Evolutionary conservation across 768 basidiomycete genomes (phyloP).

Genomic region (Collybia sp.): DNA sequence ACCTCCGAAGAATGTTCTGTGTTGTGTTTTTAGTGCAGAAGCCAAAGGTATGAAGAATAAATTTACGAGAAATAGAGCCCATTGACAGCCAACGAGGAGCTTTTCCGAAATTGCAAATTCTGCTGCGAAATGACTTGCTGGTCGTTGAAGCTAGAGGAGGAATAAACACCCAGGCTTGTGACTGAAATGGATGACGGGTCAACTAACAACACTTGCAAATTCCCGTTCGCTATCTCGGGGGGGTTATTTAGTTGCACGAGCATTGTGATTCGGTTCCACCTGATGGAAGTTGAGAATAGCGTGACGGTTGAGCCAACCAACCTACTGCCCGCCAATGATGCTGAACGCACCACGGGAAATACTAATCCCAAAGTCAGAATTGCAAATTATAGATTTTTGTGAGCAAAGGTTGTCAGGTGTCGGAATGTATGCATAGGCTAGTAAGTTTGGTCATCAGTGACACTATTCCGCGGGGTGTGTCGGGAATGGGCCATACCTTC

Average conservation of each 20-base stretch:
- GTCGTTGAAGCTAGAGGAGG: constrained; percentile 57
- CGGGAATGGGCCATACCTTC: constrained; percentile 48
- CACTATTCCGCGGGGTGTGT: too few species aligned
- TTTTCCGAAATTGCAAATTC: constrained; percentile 61
- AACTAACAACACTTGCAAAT: constrained; percentile 38
- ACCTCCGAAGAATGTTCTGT: constrained; percentile 82
- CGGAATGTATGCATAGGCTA: constrained; percentile 82
- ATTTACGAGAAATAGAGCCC: constrained; percentile 80
- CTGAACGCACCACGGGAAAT: constrained; percentile 62
- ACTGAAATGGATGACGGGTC: not conserved
- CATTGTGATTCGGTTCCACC: constrained; percentile 71
- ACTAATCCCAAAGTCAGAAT: constrained; percentile 75
- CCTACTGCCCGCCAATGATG: constrained; percentile 62
- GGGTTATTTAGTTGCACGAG: constrained; percentile 78
- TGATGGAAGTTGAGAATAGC: constrained; percentile 13
- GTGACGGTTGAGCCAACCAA: constrained; percentile 9
- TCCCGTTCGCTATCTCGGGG: constrained; percentile 65
- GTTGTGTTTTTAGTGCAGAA: constrained; percentile 1
- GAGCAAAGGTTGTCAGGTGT: constrained; percentile 56
- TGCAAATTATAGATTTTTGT: constrained; percentile 54
- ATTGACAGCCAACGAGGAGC: constrained; percentile 45
- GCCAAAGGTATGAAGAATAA: constrained; percentile 1
- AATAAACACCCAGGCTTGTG: not conserved
- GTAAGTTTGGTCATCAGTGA: not conserved
- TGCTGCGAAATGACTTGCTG: constrained; percentile 53